phyloP scores from a whole-genome alignment of 2,329 filamentous ascomycete genomes.

The Apiospora arundinis region DNA sequence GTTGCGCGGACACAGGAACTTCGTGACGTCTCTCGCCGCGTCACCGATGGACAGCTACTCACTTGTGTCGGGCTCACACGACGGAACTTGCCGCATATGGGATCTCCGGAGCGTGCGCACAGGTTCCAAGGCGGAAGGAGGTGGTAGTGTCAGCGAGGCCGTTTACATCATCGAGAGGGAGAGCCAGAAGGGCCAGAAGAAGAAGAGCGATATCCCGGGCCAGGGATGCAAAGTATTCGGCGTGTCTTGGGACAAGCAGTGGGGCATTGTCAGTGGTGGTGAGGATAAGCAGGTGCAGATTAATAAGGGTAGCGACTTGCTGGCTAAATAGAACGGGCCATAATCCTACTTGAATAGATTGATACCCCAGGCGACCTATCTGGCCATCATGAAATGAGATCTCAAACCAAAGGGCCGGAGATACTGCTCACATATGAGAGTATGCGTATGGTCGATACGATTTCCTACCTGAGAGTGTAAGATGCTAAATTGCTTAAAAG shows the following conservation, averaged over 20 bases:
- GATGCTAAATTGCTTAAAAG: no score
- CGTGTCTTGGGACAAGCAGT: constrained; percentile 82
- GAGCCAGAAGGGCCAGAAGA: constrained; percentile 65
- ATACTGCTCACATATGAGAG: no score
- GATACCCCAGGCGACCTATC: constrained; percentile 12
- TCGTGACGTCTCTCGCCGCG: constrained; percentile 58
- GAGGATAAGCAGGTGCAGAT: constrained; percentile 96
- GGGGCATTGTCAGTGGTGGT: constrained; percentile 89
- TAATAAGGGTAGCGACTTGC: constrained; percentile 69
- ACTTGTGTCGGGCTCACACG: constrained; percentile 88
- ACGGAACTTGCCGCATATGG: constrained; percentile 93
- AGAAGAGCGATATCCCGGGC: constrained; percentile 68
- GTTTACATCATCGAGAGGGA: constrained; percentile 80
- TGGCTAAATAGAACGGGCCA: constrained; percentile 23
- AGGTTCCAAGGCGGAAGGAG: constrained; percentile 64
- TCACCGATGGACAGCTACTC: constrained; percentile 74
- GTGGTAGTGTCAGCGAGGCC: constrained; percentile 72
- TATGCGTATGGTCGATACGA: no score
- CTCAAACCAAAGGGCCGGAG: not conserved
- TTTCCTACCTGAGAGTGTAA: no score
- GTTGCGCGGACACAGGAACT: constrained; percentile 87
- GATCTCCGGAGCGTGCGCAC: constrained; percentile 78
- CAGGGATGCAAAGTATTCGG: constrained; percentile 91
- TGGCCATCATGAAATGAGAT: not conserved
- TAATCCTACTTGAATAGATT: constrained; percentile 14